Evolutionary conservation across 768 basidiomycete species (phyloP).

Genomic region (Galerina marginata): DNA sequence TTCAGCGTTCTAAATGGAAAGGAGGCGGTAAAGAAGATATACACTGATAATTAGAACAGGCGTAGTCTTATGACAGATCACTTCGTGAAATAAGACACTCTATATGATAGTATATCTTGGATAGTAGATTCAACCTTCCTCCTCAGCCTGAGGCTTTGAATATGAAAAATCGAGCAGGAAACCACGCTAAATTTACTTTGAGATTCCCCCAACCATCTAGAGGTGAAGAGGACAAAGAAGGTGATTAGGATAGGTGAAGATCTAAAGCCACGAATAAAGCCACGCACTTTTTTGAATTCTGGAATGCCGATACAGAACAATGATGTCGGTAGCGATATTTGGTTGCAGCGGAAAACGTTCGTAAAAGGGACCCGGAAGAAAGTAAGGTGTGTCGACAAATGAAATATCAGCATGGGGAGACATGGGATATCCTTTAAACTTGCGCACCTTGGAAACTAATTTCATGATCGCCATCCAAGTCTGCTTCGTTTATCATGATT

Average conservation of each 20-base stretch:
- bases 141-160: too few species aligned
- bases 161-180: background rate
- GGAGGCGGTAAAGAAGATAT: too few species aligned
- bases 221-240: background rate
- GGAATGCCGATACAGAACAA: constrained; percentile 1
- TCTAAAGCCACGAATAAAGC: background rate
- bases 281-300: constrained; percentile 80
- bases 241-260: background rate
- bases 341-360: background rate
- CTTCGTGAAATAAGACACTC: too few species aligned
- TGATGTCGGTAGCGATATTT: background rate
- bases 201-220: constrained; percentile 8
- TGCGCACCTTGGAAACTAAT: constrained; percentile 75
- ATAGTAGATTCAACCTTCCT: too few species aligned
- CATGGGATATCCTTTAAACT: background rate
- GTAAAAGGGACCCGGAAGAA: background rate
- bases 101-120: too few species aligned
- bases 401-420: background rate
- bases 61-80: too few species aligned
- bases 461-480: constrained; percentile 83
- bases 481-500: constrained; percentile 93
- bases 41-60: too few species aligned
- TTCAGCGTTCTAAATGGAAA: too few species aligned
- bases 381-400: constrained; percentile 1
- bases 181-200: background rate